These are phyloP conservation scores for Teunomyces kruisii DNA, from an alignment of 805 yeast genomes.

Conservation along the genomic window DNA sequence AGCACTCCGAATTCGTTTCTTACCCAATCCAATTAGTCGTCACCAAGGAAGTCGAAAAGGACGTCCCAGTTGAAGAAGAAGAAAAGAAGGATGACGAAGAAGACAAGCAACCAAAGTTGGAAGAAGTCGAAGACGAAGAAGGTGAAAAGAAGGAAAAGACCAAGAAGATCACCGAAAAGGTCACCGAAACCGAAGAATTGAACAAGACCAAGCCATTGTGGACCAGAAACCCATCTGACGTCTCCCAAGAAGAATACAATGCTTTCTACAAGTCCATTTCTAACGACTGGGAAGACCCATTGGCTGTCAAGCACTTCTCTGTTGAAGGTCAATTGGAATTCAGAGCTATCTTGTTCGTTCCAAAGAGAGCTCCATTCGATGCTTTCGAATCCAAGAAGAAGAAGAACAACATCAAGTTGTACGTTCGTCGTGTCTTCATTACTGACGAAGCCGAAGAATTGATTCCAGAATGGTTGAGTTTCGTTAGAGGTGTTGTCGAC, in stretches of 20 bases:
- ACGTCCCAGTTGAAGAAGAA: constrained; percentile 81
- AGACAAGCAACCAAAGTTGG: constrained; percentile 71
- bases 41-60: constrained; percentile 98
- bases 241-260: constrained; percentile 96
- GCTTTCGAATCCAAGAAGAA: constrained; percentile 98
- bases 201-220: constrained; percentile 99
- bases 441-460: constrained; percentile 99
- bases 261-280: constrained; percentile 99
- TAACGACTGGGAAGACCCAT: constrained; percentile 99
- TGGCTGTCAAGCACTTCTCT: constrained; percentile 98
- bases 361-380: constrained; percentile 99
- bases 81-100: constrained; percentile 41
- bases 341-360: constrained; percentile 95
- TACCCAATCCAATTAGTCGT: constrained; percentile 99
- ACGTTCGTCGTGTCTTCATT: constrained; percentile 99
- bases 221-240: constrained; percentile 98
- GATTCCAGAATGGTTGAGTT: constrained; percentile 97
- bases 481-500: constrained; percentile 99
- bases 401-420: constrained; percentile 97
- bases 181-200: constrained; percentile 95
- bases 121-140: constrained; percentile 73
- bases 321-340: constrained; percentile 99
- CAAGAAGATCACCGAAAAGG: constrained; percentile 88
- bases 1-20: constrained; percentile 98
- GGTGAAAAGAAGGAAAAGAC: constrained; percentile 66